A percentile compares a stretch with the other conserved stretches of the same genome.
Evolutionary conservation across 75 land plant species (phyloP).

Genomic region (Isoetes taiwanensis): DNA sequence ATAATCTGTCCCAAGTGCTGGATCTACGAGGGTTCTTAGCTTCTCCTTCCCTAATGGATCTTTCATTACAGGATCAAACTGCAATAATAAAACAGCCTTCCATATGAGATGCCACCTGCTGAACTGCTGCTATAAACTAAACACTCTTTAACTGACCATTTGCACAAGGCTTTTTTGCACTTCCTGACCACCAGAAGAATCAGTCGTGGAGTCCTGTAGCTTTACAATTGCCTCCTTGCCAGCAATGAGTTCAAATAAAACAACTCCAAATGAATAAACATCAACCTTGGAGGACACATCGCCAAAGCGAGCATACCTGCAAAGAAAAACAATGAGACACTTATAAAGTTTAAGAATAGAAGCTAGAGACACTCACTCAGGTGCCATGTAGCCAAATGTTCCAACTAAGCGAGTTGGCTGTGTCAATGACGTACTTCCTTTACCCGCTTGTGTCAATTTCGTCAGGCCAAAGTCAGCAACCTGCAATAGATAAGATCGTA

Average conservation of each 20-base stretch:
- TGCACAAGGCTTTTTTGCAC: conserved; percentile 60
- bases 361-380: conserved; percentile 50
- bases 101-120: background rate
- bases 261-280: conserved; percentile 93
- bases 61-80: conserved; percentile 63
- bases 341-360: background rate
- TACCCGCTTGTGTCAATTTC: conserved; percentile 54
- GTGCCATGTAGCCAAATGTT: conserved; percentile 97
- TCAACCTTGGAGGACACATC: conserved; percentile 88
- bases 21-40: conserved; percentile 54
- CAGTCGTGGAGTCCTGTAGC: conserved; percentile 12
- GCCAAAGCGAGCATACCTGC: conserved; percentile 87
- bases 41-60: conserved; percentile 46
- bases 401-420: conserved; percentile 68
- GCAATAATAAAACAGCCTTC: conserved; percentile 10
- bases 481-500: conserved; percentile 18
- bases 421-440: conserved; percentile 30
- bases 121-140: too few relatives aligned
- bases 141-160: conserved; percentile 33
- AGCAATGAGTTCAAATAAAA: conserved; percentile 83
- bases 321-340: background rate
- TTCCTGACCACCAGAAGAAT: conserved; percentile 11
- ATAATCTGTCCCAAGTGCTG: conserved; percentile 59
- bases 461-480: conserved; percentile 98
- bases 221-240: conserved; percentile 83